Conservation (phyloP, 1,284 basidiomycete species). For the Ustilago tritici region DNA sequence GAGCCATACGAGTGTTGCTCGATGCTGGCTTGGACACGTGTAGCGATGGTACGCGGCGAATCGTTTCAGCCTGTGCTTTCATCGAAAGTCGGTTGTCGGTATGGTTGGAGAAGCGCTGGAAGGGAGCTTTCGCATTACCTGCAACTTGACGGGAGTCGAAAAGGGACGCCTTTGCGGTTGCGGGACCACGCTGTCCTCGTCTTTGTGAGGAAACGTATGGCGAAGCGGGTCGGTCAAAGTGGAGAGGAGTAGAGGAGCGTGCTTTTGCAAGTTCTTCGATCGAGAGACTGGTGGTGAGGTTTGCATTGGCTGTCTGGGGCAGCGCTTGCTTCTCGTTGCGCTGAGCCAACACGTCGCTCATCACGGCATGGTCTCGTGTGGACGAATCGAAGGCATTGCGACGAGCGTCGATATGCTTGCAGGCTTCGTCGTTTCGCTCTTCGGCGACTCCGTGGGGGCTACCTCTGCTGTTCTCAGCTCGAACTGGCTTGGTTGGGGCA, state of each 20-base stretch:
- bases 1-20: background rate
- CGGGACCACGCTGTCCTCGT: background rate
- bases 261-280: conserved; percentile 15
- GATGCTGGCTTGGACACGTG: background rate
- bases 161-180: background rate
- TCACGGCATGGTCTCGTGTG: background rate
- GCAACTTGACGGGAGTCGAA: background rate
- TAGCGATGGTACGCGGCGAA: conserved; percentile 4
- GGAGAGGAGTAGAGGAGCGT: conserved; percentile 15
- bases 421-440: too few species aligned
- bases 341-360: background rate
- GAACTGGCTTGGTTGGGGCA: too few species aligned
- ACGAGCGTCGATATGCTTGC: background rate
- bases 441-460: background rate
- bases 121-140: background rate
- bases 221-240: conserved; percentile 12
- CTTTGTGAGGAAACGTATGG: conserved; percentile 7
- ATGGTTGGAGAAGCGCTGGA: background rate
- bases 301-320: background rate
- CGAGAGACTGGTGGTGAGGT: background rate
- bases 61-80: background rate
- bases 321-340: background rate
- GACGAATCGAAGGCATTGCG: conserved; percentile 3
- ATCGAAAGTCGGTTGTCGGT: too few species aligned
- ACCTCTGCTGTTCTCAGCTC: background rate